Base-by-base conservation (phyloP, 768 basidiomycete species). In the Tylopilus sp. region DNA sequence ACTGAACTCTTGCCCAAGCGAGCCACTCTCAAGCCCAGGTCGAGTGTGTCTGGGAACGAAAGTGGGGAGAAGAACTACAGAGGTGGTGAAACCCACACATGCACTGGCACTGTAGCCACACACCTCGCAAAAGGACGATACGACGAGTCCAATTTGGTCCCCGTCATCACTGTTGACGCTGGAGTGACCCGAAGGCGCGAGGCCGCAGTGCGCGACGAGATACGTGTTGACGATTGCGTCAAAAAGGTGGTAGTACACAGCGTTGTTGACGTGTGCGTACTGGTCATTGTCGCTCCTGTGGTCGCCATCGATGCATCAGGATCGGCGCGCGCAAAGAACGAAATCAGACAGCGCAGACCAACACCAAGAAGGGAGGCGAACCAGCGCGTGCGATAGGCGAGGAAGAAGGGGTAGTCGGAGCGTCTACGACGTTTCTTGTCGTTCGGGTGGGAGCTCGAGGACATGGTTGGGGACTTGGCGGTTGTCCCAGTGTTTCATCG, bases 281-380 rank as follows among this genome's bases (percentile, higher is more conserved):
- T 90, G 88, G 74, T 92, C 89, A 61, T 91, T 92, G 76, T 92
- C 89, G 60, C 80, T 87, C 89, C 89, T 92, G 57, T n/a, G 10
- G 41, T 17, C 42, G 7, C 10, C 11, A 13, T 14, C 16, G 33
- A 34, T 14, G 33, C n/a, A 34, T 16, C 33, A 16, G 16, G 33
- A 34, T 14, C 33, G 10, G 16, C 31, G 17, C 17, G 16, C 17
- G 34, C 34, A n/a, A 17, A 13, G n/a, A 37, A 38, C 7, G 30
- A 12, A 19, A 36, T 63, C 37, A 63, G 62, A 52, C 13, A n/a
- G 36, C 8, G 34, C 31, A 54, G 38, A 34, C 47, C 22, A n/a
- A 19, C 9, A 29, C 6, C 4, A 33, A 52, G 21, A 17, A 50
- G 30, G 56, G 14, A 49, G 26, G 44, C 56, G 51, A 44, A 87